phyloP scores from a whole-genome alignment of 305 asterid species.

The Ajuga reptans region DNA sequence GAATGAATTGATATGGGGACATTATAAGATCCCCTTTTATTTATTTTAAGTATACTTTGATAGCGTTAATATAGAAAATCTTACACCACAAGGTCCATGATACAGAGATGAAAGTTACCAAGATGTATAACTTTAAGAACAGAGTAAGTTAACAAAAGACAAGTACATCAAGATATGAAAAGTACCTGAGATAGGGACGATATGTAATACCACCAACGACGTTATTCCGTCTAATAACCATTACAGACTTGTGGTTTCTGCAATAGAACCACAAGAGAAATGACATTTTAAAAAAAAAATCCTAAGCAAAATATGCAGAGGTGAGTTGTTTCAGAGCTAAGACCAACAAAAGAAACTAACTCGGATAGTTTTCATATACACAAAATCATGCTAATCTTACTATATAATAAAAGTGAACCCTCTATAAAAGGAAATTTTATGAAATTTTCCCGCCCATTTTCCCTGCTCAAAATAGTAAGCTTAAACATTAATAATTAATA shows the following conservation, averaged over 20 bases:
- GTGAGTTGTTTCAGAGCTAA: not conserved
- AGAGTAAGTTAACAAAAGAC: not conserved
- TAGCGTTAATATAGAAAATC: not conserved
- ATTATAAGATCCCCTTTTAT: not conserved
- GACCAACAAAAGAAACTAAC: constrained; percentile 9
- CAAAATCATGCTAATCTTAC: constrained; percentile 6
- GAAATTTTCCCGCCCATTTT: too few species aligned
- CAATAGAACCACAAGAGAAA: constrained; percentile 21
- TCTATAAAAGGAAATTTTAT: too few species aligned
- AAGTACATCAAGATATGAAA: constrained; percentile 12
- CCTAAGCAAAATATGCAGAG: not conserved
- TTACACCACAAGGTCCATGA: not conserved
- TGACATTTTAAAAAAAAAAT: constrained; percentile 14
- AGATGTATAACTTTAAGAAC: constrained; percentile 10
- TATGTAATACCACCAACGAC: constrained; percentile 98
- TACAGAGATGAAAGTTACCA: not conserved
- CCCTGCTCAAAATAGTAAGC: too few species aligned
- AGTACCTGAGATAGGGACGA: constrained; percentile 81
- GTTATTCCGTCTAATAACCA: constrained; percentile 70
- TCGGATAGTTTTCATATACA: not conserved
- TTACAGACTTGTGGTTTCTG: constrained; percentile 92
- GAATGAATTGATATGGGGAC: not conserved
- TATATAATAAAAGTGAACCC: too few species aligned
- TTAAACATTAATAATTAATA: too few species aligned
- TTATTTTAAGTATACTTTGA: not conserved